phyloP scores from a whole-genome alignment of 257 asterid species.

The Solanum pennellii region DNA sequence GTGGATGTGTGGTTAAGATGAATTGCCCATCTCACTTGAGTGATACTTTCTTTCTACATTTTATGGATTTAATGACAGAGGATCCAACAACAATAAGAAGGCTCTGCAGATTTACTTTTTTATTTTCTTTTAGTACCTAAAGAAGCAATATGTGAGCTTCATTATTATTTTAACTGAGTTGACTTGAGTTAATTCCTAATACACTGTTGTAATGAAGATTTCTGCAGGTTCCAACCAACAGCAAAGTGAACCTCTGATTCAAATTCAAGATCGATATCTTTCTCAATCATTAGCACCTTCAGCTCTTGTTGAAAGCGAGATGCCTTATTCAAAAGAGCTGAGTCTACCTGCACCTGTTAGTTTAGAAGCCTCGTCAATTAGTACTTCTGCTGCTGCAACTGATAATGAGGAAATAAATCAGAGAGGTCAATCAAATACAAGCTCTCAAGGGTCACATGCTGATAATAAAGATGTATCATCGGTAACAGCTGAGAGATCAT shows the following conservation, averaged over 20 bases:
- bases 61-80: not conserved
- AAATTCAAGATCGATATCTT: slow-evolving; percentile 36
- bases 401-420: slow-evolving; percentile 33
- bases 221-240: slow-evolving; percentile 39
- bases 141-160: not conserved
- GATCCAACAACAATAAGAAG: not conserved
- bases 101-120: not conserved
- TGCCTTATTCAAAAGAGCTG: slow-evolving; percentile 4
- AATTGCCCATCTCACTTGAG: not conserved
- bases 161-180: not conserved
- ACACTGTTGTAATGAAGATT: slow-evolving; percentile 23
- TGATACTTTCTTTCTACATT: not conserved
- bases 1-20: not conserved
- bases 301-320: slow-evolving; percentile 23
- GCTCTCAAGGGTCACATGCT: slow-evolving; percentile 34
- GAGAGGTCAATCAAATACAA: slow-evolving; percentile 23
- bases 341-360: slow-evolving; percentile 21
- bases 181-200: slow-evolving; percentile 9
- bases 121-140: not conserved
- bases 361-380: slow-evolving; percentile 21
- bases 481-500: slow-evolving; percentile 59
- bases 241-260: slow-evolving; percentile 25
- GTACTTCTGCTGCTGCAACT: slow-evolving; percentile 13
- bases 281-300: slow-evolving; percentile 34
- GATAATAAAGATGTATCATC: slow-evolving; percentile 47